Evolutionary conservation across 768 basidiomycete genomes (phyloP).

Genomic region (Termitomyces sp.): DNA sequence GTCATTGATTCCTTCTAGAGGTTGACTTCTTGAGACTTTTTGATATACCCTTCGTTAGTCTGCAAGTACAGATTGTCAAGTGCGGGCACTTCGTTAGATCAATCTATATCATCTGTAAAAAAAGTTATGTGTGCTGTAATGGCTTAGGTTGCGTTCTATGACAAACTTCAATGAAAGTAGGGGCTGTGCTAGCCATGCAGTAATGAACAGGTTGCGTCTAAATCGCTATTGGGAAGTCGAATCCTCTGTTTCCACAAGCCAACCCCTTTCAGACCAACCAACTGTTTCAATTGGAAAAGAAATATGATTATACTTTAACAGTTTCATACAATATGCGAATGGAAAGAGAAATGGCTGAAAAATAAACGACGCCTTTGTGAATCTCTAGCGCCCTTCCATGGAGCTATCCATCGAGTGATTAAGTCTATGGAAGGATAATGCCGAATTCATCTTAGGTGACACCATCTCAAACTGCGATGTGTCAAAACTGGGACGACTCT

Average conservation of each 20-base stretch:
- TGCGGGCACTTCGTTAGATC: background rate
- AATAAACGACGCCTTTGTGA: background rate
- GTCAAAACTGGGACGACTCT: conserved; percentile 51
- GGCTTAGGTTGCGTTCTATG: background rate
- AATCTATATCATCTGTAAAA: background rate
- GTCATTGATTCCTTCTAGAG: conserved; percentile 31
- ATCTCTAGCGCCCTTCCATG: conserved; percentile 9
- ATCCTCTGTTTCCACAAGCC: background rate
- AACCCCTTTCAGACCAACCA: too few relatives aligned
- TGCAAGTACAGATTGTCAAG: background rate
- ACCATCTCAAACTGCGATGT: conserved; percentile 65
- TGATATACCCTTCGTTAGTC: conserved; percentile 4
- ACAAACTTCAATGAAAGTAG: background rate
- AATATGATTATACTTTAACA: conserved; percentile 1
- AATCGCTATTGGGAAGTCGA: background rate
- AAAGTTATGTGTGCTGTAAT: too few relatives aligned
- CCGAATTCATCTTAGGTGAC: conserved; percentile 39
- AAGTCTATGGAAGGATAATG: conserved; percentile 44
- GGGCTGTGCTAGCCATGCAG: background rate
- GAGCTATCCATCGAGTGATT: conserved; percentile 27
- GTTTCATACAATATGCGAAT: background rate
- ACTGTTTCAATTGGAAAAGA: too few relatives aligned
- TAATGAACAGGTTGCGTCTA: background rate
- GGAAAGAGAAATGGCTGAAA: background rate
- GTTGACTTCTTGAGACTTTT: background rate